Evolutionary conservation across 768 basidiomycete species (phyloP).

Genomic region (Pholiota conissans): DNA sequence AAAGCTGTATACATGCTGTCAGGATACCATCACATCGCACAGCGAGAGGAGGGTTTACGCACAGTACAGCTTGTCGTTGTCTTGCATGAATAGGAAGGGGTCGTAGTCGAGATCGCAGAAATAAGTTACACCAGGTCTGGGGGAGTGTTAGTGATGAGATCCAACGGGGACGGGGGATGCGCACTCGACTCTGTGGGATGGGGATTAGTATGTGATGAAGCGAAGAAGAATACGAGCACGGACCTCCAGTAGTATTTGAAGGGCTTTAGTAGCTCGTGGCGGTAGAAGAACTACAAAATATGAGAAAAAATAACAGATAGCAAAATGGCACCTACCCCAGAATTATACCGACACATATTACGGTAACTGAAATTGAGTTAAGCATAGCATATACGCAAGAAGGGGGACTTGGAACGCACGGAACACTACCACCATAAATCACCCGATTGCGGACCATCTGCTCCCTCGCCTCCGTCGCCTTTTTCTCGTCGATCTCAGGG

Average conservation of each 20-base stretch:
- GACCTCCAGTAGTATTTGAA: constrained; percentile 79
- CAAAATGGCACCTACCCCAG: constrained; percentile 45
- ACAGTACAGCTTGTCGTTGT: constrained; percentile 73
- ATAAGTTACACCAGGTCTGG: constrained; percentile 70
- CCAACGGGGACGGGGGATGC: background rate
- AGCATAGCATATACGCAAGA: constrained; percentile 19
- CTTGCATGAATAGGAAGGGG: constrained; percentile 76
- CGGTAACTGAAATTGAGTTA: constrained; percentile 42
- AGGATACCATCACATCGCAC: constrained; percentile 12
- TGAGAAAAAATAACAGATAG: background rate
- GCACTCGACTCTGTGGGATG: constrained; percentile 1
- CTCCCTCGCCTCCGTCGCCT: constrained; percentile 54
- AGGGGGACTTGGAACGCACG: constrained; percentile 16
- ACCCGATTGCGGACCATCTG: constrained; percentile 56
- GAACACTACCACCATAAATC: constrained; percentile 40
- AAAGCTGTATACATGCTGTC: constrained; percentile 35
- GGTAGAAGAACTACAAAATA: constrained; percentile 67
- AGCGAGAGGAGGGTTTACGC: background rate
- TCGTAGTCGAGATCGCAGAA: constrained; percentile 69
- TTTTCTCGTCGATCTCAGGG: constrained; percentile 71
- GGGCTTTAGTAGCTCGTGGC: constrained; percentile 62
- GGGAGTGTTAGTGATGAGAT: constrained; percentile 12
- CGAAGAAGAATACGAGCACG: constrained; percentile 34
- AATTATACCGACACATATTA: constrained; percentile 79
- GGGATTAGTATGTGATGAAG: background rate